phyloP scores from a whole-genome alignment of 306 rosid genomes.

The Oxytropis ochrocephala region DNA sequence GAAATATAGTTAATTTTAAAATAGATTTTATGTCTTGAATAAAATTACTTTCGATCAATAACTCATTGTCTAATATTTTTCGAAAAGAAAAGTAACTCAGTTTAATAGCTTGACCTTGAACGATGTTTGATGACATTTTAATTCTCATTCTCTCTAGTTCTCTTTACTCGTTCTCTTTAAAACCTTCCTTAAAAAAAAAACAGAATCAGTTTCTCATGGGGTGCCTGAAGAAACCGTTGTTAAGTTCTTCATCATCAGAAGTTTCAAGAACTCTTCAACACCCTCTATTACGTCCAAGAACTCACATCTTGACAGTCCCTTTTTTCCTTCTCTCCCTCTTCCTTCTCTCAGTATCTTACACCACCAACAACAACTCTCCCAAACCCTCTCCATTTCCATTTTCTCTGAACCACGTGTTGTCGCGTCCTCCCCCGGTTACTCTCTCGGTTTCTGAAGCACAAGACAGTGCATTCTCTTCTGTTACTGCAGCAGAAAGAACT shows the following conservation, averaged over 20 bases:
- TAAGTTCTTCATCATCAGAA: constrained; percentile 7
- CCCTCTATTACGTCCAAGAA: constrained; percentile 28
- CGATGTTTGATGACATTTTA: no score
- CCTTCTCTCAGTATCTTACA: constrained; percentile 27
- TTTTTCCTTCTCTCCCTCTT: constrained; percentile 24
- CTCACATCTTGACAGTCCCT: constrained; percentile 16
- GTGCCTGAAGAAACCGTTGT: constrained; percentile 16
- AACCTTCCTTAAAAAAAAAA: no score
- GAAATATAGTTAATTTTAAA: no score
- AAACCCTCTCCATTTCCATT: constrained; percentile 2
- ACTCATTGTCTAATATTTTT: no score
- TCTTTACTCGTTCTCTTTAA: no score
- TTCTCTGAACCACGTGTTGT: not conserved
- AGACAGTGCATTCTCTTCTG: not conserved
- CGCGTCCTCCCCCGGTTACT: not conserved
- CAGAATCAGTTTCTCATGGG: constrained; percentile 16
- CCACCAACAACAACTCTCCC: not conserved
- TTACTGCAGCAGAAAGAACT: constrained; percentile 14
- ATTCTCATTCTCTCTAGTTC: no score
- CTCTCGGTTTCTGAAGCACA: not conserved
- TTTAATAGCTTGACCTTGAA: no score
- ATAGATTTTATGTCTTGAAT: no score
- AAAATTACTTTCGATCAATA: no score
- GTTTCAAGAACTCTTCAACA: constrained; percentile 19
- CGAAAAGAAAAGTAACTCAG: no score